Base-by-base conservation (phyloP, 176 grass and related monocot genomes). In the Carex myosuroides region DNA sequence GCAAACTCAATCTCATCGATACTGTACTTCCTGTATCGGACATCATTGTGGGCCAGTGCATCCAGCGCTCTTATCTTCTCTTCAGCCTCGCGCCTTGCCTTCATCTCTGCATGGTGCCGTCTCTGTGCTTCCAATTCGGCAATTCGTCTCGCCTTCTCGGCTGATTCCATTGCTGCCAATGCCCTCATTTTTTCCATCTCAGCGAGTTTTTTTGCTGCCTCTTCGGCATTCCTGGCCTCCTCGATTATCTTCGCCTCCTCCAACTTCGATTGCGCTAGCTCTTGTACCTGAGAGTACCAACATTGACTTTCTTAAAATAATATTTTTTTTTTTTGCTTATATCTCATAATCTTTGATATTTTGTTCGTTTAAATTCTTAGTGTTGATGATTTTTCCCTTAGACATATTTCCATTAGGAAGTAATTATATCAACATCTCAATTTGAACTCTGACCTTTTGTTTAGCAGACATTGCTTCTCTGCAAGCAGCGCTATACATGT, bases 401-500 rank as follows among this genome's bases (percentile, higher is more conserved):
- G 3, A 48, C 42, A 44, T 42, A 42, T 42, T 41, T 41, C 56
- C 9, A 2, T 5, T 61, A 35, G 26, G 61, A 61, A 26, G 13
- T 60, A 61, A 80, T 41, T 67, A 64, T 65, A 16, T 42, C 35
- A 32, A 8, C 18, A 64, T 50, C 39, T 6, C 3, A 13, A 64
- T 64, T 64, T 32, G 33, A 84, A 33, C 13, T 67, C 16, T 75
- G 68, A 90, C 89, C 89, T 81, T 87, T 69, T 98, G 91, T 83
- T 95, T 98, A 1, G 91, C 89, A 12, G 79, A 80, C 85, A 98
- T 89, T 32, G 92, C 92, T 76, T 98, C 92, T 65, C 87, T 89
- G 96, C 96, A 98, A 64, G 96, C 96, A 30, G 91, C 89, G 50
- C 88, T 95, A 88, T 98, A 98, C 96, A 98, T 98, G 84, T 90